These are phyloP conservation scores for Hygrophorus russula DNA, from an alignment of 768 basidiomycete genomes.

Conservation along the genomic window DNA sequence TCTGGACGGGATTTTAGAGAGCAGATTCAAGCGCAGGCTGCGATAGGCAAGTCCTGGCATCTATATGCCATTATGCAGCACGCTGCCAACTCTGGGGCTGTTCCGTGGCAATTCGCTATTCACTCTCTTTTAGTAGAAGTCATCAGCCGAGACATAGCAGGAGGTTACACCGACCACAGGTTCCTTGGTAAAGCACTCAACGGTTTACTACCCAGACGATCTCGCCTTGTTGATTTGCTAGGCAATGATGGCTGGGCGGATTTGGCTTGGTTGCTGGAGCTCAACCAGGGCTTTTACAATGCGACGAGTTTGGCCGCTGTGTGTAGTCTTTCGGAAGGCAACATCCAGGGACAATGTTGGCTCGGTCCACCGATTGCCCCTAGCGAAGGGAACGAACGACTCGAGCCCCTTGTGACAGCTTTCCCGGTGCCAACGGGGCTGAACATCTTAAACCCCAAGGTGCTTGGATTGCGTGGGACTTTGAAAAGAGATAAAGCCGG, in stretches of 20 bases:
- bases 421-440: constrained; percentile 9
- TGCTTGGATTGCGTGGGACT: neutral
- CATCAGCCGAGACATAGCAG: constrained; percentile 12
- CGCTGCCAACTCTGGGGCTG: constrained; percentile 8
- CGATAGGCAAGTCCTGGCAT: constrained; percentile 5
- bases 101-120: constrained; percentile 12
- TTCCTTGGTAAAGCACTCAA: constrained; percentile 14
- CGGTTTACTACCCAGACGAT: constrained; percentile 13
- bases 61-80: constrained; percentile 13
- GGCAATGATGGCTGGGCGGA: constrained; percentile 15
- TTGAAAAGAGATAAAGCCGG: neutral
- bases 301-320: constrained; percentile 14
- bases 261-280: constrained; percentile 13
- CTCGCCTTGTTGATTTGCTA: constrained; percentile 8
- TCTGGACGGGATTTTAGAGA: constrained; percentile 3
- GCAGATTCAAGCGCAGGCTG: constrained; percentile 2
- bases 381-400: constrained; percentile 11
- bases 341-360: constrained; percentile 9
- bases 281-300: constrained; percentile 18
- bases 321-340: constrained; percentile 8
- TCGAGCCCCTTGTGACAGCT: constrained; percentile 13
- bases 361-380: constrained; percentile 14
- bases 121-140: constrained; percentile 14
- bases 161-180: constrained; percentile 8
- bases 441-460: neutral